Evolutionary conservation across 805 yeast genomes (phyloP).

Genomic region (Kuraishia capsulata): DNA sequence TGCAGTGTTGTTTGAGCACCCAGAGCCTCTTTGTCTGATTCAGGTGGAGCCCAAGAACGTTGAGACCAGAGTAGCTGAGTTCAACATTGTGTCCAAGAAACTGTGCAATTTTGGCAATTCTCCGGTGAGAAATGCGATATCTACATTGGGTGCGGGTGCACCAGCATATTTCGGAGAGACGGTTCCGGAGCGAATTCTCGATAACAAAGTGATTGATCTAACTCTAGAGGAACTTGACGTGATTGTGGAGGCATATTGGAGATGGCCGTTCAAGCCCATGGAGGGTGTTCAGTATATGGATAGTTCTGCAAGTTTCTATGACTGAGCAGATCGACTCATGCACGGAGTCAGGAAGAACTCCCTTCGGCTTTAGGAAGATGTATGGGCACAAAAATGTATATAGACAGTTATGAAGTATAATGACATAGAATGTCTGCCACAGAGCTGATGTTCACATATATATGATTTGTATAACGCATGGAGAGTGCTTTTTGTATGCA

Average conservation of each 20-base stretch:
- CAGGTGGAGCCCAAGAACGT: slow-evolving; percentile 17
- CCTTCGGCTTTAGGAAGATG: no score
- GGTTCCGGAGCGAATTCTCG: slow-evolving; percentile 28
- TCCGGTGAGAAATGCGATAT: slow-evolving; percentile 36
- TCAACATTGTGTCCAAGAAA: slow-evolving; percentile 61
- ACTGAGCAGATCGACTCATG: no score
- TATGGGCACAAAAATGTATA: background rate
- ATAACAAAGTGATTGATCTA: slow-evolving; percentile 38
- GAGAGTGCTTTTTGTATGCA: no score
- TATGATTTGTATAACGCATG: no score
- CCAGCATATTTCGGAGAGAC: slow-evolving; percentile 32
- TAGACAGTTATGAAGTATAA: background rate
- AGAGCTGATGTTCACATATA: no score
- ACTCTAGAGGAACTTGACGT: slow-evolving; percentile 43
- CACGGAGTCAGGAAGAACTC: no score
- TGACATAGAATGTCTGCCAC: no score
- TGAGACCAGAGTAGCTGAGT: slow-evolving; percentile 32
- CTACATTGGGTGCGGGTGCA: slow-evolving; percentile 78
- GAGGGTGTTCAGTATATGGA: slow-evolving; percentile 9
- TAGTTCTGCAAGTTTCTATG: slow-evolving; percentile 1
- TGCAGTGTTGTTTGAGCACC: background rate
- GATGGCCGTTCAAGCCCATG: slow-evolving; percentile 86
- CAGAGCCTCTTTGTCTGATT: slow-evolving; percentile 17
- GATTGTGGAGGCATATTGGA: slow-evolving; percentile 42
- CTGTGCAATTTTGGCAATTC: slow-evolving; percentile 33